These are phyloP conservation scores for Russula dissimulans DNA, from an alignment of 768 basidiomycete genomes.

Conservation along the genomic window DNA sequence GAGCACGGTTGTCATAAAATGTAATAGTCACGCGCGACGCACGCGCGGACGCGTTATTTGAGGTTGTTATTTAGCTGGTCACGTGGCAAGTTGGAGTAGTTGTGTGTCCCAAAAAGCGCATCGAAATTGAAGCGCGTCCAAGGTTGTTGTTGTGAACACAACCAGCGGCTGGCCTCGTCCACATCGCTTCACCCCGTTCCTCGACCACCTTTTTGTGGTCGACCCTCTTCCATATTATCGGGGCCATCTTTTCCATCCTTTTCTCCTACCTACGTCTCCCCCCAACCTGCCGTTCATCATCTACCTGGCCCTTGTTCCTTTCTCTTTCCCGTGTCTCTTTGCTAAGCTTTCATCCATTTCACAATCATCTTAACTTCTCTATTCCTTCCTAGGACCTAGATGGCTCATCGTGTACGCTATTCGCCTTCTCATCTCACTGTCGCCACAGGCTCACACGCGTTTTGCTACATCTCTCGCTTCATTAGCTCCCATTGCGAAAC, in stretches of 20 bases:
- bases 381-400: constrained; percentile 14
- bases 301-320: constrained; percentile 4
- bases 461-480: constrained; percentile 2
- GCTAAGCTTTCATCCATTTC: constrained; percentile 1
- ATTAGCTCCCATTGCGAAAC: constrained; percentile 56
- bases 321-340: constrained; percentile 14
- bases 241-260: background rate
- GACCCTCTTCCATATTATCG: constrained; percentile 8
- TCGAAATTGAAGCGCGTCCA: background rate
- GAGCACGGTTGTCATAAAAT: background rate
- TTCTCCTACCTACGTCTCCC: background rate
- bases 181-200: constrained; percentile 5
- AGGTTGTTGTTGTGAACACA: constrained; percentile 12
- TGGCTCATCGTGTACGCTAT: constrained; percentile 19
- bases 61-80: constrained; percentile 12
- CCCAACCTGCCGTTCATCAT: background rate
- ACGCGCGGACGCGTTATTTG: constrained; percentile 21
- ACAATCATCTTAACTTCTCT: constrained; percentile 13
- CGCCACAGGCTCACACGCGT: constrained; percentile 15
- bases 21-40: constrained; percentile 7
- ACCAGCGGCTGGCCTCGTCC: constrained; percentile 20
- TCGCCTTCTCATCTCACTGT: background rate
- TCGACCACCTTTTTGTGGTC: constrained; percentile 7
- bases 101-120: constrained; percentile 5
- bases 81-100: constrained; percentile 17